These are phyloP conservation scores for Acanthochlamys bracteata DNA, from an alignment of 106 monocot species.

Conservation along the genomic window DNA sequence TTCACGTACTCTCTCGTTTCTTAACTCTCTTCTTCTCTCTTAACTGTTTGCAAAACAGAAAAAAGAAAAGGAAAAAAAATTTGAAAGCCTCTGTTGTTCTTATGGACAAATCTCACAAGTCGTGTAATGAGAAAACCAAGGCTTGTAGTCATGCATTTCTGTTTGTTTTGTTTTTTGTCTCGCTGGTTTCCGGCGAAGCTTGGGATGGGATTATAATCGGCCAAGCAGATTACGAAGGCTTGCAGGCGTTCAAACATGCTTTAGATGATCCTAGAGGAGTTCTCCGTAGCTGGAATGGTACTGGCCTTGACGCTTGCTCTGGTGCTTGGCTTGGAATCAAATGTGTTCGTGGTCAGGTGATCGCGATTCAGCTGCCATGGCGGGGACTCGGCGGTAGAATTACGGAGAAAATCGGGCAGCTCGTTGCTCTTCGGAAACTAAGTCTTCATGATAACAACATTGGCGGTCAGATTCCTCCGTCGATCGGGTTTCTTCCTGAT, in stretches of 20 bases:
- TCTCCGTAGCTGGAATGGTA: slow-evolving; percentile 68
- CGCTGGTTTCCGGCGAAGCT: background rate
- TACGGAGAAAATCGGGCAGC: slow-evolving; percentile 61
- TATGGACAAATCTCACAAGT: no score
- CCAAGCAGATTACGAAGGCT: slow-evolving; percentile 65
- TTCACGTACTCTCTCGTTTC: no score
- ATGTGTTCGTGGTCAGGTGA: slow-evolving; percentile 64
- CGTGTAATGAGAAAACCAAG: no score
- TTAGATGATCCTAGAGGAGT: slow-evolving; percentile 46
- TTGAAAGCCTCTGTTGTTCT: no score
- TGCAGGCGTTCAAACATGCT: slow-evolving; percentile 60
- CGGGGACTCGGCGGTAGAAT: slow-evolving; percentile 42
- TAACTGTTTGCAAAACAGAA: no score
- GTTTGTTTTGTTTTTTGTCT: background rate
- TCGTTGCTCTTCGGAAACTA: slow-evolving; percentile 53
- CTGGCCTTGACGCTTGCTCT: slow-evolving; percentile 67
- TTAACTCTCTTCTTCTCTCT: no score
- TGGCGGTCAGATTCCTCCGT: slow-evolving; percentile 44
- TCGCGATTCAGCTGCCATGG: slow-evolving; percentile 80
- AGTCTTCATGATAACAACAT: slow-evolving; percentile 76
- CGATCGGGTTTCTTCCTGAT: slow-evolving; percentile 45
- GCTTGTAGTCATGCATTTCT: background rate
- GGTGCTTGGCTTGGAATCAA: slow-evolving; percentile 82
- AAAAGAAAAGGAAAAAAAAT: no score
- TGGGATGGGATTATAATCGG: slow-evolving; percentile 59